Evolutionary conservation across 208 protist genomes (phyloP).

Genomic region (Porcisia deanei): DNA sequence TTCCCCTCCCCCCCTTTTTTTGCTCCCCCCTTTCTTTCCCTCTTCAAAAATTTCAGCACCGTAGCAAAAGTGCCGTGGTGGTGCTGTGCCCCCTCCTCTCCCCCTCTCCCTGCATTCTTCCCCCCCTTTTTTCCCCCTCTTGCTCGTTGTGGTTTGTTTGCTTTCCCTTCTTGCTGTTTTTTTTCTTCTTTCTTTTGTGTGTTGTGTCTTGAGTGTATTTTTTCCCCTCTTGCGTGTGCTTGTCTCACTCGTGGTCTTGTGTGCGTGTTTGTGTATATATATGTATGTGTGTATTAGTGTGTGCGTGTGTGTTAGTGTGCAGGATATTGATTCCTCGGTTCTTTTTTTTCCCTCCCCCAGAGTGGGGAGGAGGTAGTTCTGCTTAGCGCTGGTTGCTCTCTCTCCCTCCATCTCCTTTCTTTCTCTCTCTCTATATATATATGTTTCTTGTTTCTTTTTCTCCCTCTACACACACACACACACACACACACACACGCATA

Average conservation of each 20-base stretch:
- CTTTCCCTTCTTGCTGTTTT: neutral
- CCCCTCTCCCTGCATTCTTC: neutral
- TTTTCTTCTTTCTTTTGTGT: neutral
- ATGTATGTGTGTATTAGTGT: neutral
- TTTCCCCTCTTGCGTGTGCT: neutral
- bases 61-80: neutral
- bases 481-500: neutral
- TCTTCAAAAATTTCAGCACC: slow-evolving; percentile 4
- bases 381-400: neutral
- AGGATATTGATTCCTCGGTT: neutral
- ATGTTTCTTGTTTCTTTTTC: no score
- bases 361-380: no score
- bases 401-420: neutral
- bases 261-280: neutral
- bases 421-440: neutral
- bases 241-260: neutral
- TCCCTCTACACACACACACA: no score
- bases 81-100: neutral
- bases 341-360: neutral
- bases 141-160: neutral
- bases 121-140: neutral
- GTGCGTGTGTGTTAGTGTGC: neutral
- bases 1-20: neutral
- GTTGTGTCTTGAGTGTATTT: neutral
- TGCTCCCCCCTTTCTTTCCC: slow-evolving; percentile 10